Base-by-base conservation (phyloP, 2,329 filamentous ascomycete species). In the Colletotrichum kahawae region DNA sequence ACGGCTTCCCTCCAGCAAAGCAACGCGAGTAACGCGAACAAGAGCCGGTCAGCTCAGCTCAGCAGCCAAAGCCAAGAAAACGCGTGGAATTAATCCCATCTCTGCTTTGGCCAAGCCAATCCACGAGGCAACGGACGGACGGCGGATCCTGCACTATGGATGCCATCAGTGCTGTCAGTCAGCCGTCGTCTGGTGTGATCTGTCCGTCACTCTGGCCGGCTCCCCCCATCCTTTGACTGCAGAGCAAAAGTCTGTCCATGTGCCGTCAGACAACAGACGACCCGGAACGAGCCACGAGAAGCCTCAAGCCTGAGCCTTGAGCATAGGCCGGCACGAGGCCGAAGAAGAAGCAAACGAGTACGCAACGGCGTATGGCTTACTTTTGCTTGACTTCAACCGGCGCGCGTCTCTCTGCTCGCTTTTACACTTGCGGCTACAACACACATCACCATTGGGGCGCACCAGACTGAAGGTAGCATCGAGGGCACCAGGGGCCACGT, bases 91-190 rank as follows among this genome's bases (percentile, higher is more conserved):
- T 31, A 16, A 14, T 33, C 31, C 51, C 43, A 24, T 60, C 59
- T 43, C 54, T 33, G 24, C 31, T 21, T 27, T 51, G 24, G 29
- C 54, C 51, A 54, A 63, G 48, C 31, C 66, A 64, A 33, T 29
- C 67, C 48, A 64, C 71, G n/a, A 59, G 33, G 51, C 71, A 65
- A 60, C 27, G 48, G 51, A 36, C 71, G 48, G 64, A 33, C 54
- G 27, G 60, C 34, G 12, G 43, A 51, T 51, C 14, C 36, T 67
- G 64, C 51, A 36, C 68, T 31, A 38, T 43, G 43, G 43, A 51
- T 67, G 69, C 62, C 69, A 67, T 63, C 48, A 21, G 33, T 70
- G 68, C 72, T 75, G 72, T 75, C 68, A 67, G 68, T 63, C 62
- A 71, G 68, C 62, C 63, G 56, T 62, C 72, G 69, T 67, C 72